Evolutionary conservation across 257 asterid genomes (phyloP), one percentile per base, ranked within the genome.

Genomic region (Fraxinus cuspidata): DNA sequence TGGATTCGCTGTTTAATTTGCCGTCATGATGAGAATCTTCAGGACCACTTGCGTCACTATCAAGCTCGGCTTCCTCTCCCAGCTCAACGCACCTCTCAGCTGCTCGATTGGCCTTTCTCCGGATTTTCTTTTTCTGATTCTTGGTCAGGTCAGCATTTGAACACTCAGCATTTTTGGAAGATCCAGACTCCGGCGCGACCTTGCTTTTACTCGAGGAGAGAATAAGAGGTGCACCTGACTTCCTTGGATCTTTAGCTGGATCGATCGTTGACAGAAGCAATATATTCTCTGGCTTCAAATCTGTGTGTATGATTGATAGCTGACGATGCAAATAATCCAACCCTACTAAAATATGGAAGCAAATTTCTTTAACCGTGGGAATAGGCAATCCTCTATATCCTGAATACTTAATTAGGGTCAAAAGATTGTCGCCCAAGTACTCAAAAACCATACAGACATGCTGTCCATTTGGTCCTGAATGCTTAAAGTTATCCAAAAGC

Each of bases 381-480:
- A 96, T 85, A 4, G 96, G 96, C 29, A 96, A 1, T 25, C 98
- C 99, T 81, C 87, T 85, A 81, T 96, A 92, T 72, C 89, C 96
- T 0, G 97, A 83, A 83, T 92, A 93, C 88, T 93, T 93, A 21
- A 96, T 92, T n/a, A 96, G 86, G 40, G 98, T 89, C 89, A 93
- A 83, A 69, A 96, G 97, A 81, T 92, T 96, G 81, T 96, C 98
- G 7, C 99, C 99, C 80, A 96, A 82, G 83, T 88, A 96, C 75
- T 96, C 99, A 69, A 96, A 92, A 53, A 96, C 97, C 99, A 96
- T 96, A 77, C 98, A 96, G 11, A 96, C 95, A 56, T 96, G 99
- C 78, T 92, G 96, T 23, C 98, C 99, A 71, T 96, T 96, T 9
- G 99, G 97, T 25, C 99, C 99, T 19, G 93, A 89, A 87, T 93